A percentile compares a stretch with the other conserved stretches of the same genome.
Conservation (phyloP, 83 land plant genomes). For the Diphasiastrum complanatum region DNA sequence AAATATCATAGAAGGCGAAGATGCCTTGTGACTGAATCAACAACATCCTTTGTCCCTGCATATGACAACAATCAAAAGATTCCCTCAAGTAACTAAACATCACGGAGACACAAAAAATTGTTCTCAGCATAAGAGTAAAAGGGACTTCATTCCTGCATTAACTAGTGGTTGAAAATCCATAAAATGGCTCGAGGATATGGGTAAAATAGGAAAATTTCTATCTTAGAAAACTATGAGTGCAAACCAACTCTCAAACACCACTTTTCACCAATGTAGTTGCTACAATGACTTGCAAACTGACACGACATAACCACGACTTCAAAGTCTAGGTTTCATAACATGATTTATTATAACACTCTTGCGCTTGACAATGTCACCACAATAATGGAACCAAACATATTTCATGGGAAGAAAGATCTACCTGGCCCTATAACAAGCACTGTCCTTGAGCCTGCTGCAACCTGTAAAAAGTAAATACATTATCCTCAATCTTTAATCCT, state of each 20-base stretch:
- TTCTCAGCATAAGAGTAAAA: no score
- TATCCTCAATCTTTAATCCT: no score
- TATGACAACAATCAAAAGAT: slow-evolving; percentile 1
- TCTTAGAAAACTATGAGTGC: not conserved
- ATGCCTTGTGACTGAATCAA: slow-evolving; percentile 72
- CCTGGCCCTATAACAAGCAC: slow-evolving; percentile 97
- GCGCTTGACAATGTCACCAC: not conserved
- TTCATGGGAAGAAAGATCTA: slow-evolving; percentile 15
- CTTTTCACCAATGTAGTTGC: not conserved
- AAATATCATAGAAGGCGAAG: slow-evolving; percentile 40
- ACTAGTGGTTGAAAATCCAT: no score
- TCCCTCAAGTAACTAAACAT: not conserved
- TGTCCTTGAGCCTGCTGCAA: slow-evolving; percentile 83
- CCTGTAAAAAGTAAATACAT: slow-evolving; percentile 35
- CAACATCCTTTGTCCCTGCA: slow-evolving; percentile 49
- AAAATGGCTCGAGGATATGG: not conserved
- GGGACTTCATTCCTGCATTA: no score
- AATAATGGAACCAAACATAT: not conserved
- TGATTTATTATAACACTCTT: slow-evolving; percentile 11
- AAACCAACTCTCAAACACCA: not conserved
- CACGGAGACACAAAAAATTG: no score
- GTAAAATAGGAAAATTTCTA: not conserved
- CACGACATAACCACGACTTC: not conserved
- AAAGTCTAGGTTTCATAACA: no score
- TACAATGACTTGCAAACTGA: not conserved